Conservation (phyloP, 140 eudicot species). For the Flaveria floridana region DNA sequence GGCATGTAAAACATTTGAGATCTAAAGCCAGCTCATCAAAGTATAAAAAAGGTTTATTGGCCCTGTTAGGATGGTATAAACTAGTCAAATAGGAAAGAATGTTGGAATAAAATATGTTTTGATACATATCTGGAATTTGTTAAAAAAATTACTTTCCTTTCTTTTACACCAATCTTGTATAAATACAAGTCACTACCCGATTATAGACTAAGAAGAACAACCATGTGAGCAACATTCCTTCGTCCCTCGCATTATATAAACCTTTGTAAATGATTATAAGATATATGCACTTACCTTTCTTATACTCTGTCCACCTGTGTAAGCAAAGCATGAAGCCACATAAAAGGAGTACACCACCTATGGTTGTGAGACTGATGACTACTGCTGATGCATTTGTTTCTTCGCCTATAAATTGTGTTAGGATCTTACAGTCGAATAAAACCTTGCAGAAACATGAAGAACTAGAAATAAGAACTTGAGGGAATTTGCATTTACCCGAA, state of each 20-base stretch:
- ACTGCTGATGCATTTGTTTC: constrained; percentile 5
- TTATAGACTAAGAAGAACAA: constrained; percentile 4
- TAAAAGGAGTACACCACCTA: constrained; percentile 25
- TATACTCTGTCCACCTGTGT: constrained; percentile 17
- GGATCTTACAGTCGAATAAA: constrained; percentile 5
- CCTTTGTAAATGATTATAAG: neutral
- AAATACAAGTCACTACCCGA: neutral
- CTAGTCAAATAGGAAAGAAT: neutral
- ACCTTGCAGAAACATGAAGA: neutral
- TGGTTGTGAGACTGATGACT: constrained; percentile 28
- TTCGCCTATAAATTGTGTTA: constrained; percentile 9
- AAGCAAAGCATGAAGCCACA: constrained; percentile 25
- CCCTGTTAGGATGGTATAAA: neutral
- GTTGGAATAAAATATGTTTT: neutral
- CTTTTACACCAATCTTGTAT: neutral
- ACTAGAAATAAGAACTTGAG: constrained; percentile 1
- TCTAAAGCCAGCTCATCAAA: neutral
- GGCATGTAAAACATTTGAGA: neutral
- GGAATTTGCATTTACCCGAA: constrained; percentile 27
- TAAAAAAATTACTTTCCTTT: neutral
- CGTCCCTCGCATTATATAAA: neutral
- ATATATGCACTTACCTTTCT: constrained; percentile 25
- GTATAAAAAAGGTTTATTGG: neutral
- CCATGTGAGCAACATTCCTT: neutral
- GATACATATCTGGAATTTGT: constrained; percentile 11